Evolutionary conservation across 768 basidiomycete genomes (phyloP).

Genomic region (Phanerochaete sordida): DNA sequence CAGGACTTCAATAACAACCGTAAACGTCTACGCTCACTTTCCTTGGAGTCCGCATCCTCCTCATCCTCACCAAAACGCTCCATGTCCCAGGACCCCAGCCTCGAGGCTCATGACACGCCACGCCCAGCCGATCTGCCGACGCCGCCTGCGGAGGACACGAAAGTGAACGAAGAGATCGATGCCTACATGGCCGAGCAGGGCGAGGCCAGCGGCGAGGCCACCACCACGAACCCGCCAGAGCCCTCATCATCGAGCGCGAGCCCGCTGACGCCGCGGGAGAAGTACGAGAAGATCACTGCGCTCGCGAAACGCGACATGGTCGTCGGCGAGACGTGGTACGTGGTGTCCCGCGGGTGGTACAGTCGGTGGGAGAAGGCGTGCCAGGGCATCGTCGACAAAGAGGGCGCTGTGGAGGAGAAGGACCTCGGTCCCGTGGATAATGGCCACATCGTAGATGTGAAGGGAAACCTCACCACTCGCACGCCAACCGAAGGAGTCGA

Average conservation of each 20-base stretch:
- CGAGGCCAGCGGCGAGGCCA: constrained; percentile 14
- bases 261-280: constrained; percentile 38
- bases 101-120: constrained; percentile 32
- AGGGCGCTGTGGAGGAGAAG: constrained; percentile 55
- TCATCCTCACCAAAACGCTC: constrained; percentile 78
- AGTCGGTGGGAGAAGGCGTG: constrained; percentile 73
- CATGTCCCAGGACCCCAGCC: constrained; percentile 59
- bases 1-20: constrained; percentile 37
- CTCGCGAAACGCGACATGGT: constrained; percentile 13
- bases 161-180: constrained; percentile 53
- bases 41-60: constrained; percentile 70
- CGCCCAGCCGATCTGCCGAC: constrained; percentile 24
- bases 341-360: constrained; percentile 72
- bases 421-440: constrained; percentile 79
- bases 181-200: constrained; percentile 34
- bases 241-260: constrained; percentile 14
- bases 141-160: constrained; percentile 31
- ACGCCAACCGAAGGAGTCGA: constrained; percentile 57
- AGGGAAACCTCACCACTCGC: constrained; percentile 42
- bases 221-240: not conserved
- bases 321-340: constrained; percentile 74
- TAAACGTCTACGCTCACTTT: constrained; percentile 73
- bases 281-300: constrained; percentile 16
- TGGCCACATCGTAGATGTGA: constrained; percentile 52
- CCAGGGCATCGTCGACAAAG: constrained; percentile 64